These are phyloP conservation scores for Lentithecium fluviatile DNA, from an alignment of 495 filamentous ascomycete species.

Conservation along the genomic window DNA sequence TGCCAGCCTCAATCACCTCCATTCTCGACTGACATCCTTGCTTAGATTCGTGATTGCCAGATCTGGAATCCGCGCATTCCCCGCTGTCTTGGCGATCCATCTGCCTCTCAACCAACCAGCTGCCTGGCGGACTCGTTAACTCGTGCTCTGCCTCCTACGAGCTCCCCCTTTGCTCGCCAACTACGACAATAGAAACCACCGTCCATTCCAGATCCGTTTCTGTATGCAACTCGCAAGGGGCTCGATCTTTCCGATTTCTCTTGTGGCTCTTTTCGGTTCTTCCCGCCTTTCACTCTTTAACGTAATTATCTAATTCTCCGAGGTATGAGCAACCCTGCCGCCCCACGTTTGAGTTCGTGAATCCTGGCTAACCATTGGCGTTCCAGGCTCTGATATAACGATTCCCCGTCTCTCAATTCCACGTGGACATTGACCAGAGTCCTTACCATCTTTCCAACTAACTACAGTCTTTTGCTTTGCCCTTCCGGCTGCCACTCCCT, in stretches of 20 bases:
- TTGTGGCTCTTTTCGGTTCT: constrained; percentile 23
- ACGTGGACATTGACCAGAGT: constrained; percentile 27
- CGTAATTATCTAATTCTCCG: constrained; percentile 38
- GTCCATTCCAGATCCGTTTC: constrained; percentile 37
- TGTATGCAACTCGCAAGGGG: constrained; percentile 39
- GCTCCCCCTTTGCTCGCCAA: constrained; percentile 35
- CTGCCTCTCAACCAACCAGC: constrained; percentile 9
- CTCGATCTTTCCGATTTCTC: constrained; percentile 27
- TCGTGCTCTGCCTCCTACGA: constrained; percentile 43
- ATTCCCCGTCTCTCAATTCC: constrained; percentile 22
- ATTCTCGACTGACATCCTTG: constrained; percentile 15
- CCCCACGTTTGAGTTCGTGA: constrained; percentile 17
- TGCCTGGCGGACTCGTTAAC: constrained; percentile 44
- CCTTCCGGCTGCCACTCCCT: constrained; percentile 57
- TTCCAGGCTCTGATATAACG: constrained; percentile 32
- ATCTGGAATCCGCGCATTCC: constrained; percentile 34
- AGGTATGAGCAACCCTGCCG: constrained; percentile 32
- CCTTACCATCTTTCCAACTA: constrained; percentile 54
- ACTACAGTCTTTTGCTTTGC: constrained; percentile 57
- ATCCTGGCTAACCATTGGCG: neutral
- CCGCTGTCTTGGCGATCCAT: constrained; percentile 34
- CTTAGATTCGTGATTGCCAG: constrained; percentile 31
- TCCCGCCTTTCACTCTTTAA: constrained; percentile 40
- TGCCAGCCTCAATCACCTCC: neutral
- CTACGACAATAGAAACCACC: constrained; percentile 28